Evolutionary conservation across 306 rosid genomes (phyloP).

Genomic region (Cicer chorassanicum): DNA sequence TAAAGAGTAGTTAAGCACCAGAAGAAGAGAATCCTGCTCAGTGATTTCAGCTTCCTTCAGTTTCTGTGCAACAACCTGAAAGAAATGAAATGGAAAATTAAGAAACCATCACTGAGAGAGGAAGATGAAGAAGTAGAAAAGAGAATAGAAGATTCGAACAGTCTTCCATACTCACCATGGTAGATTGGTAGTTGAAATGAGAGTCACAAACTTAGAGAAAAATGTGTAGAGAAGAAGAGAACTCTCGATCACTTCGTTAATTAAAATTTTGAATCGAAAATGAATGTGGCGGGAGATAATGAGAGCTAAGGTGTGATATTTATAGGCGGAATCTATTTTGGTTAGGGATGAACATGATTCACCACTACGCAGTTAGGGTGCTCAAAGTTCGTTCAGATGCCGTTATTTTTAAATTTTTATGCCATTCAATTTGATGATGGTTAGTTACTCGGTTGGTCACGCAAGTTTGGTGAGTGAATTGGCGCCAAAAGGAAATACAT

Average conservation of each 20-base stretch:
- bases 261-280: constrained; percentile 33
- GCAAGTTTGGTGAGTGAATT: constrained; percentile 37
- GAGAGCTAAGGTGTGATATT: constrained; percentile 34
- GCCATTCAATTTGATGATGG: not conserved
- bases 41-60: constrained; percentile 90
- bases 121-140: constrained; percentile 37
- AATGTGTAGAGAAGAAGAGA: constrained; percentile 2
- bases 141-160: constrained; percentile 21
- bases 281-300: constrained; percentile 34
- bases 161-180: constrained; percentile 59
- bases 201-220: constrained; percentile 34
- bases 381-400: constrained; percentile 8
- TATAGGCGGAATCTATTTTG: constrained; percentile 25
- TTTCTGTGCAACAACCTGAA: constrained; percentile 88
- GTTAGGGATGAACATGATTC: constrained; percentile 13
- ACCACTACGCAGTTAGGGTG: not conserved
- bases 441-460: constrained; percentile 20
- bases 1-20: constrained; percentile 54
- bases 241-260: not conserved
- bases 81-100: constrained; percentile 30
- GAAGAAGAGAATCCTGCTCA: constrained; percentile 96
- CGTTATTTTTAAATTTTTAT: constrained; percentile 1
- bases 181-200: constrained; percentile 40
- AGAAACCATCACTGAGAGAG: constrained; percentile 28
- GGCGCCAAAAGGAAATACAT: constrained; percentile 37